Conservation (phyloP, 2,329 filamentous ascomycete species). For the Ophiostoma angusticollis region DNA sequence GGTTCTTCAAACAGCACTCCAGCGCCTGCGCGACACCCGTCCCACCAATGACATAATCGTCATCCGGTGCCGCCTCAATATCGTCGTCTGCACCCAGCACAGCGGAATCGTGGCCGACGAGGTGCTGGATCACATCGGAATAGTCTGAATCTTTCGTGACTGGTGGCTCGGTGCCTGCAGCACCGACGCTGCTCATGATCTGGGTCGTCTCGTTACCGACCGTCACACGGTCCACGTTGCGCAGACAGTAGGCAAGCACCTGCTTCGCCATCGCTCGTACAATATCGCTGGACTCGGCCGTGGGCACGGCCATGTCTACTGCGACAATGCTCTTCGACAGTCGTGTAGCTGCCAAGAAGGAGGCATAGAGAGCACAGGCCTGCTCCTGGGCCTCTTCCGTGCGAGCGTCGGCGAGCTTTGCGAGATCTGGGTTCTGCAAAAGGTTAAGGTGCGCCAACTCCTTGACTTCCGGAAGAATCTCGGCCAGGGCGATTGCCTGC, state of each 20-base stretch:
- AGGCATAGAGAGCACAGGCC: slow-evolving; percentile 85
- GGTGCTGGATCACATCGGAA: slow-evolving; percentile 73
- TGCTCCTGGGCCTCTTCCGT: slow-evolving; percentile 79
- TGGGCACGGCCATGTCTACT: slow-evolving; percentile 83
- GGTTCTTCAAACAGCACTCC: slow-evolving; percentile 77
- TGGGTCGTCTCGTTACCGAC: slow-evolving; percentile 29
- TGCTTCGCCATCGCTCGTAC: slow-evolving; percentile 87
- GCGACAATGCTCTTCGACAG: slow-evolving; percentile 75
- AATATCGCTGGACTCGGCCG: slow-evolving; percentile 69
- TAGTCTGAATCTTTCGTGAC: slow-evolving; percentile 32
- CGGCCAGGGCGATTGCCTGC: slow-evolving; percentile 80
- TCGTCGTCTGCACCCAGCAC: slow-evolving; percentile 44
- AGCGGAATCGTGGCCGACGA: slow-evolving; percentile 58
- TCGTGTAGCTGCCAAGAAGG: slow-evolving; percentile 74
- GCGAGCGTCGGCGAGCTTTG: slow-evolving; percentile 57
- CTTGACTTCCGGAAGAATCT: slow-evolving; percentile 74
- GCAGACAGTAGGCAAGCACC: slow-evolving; percentile 85
- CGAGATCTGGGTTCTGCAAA: slow-evolving; percentile 64
- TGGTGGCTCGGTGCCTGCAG: slow-evolving; percentile 1
- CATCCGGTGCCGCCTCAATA: slow-evolving; percentile 61
- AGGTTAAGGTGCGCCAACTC: slow-evolving; percentile 78
- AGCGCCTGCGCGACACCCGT: slow-evolving; percentile 92
- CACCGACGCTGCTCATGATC: not conserved
- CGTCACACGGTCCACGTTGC: slow-evolving; percentile 74
- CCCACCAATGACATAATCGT: slow-evolving; percentile 91